Base-by-base conservation (phyloP, 1,284 basidiomycete species). In the Cutaneotrichosporon daszewskae region DNA sequence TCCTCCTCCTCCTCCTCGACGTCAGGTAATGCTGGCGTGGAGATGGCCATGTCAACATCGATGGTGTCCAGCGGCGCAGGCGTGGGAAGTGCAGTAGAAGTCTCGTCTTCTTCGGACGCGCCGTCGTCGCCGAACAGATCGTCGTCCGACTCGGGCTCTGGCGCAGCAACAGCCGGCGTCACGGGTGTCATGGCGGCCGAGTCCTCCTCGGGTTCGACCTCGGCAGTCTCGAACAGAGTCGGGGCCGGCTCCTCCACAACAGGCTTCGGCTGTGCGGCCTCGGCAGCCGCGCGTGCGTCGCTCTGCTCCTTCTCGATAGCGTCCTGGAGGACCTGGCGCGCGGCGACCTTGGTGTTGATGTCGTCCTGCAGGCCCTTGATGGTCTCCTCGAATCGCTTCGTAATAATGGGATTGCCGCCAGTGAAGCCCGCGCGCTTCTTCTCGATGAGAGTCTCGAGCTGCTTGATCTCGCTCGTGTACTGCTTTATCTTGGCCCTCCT, bases 321-420 rank as follows among this genome's bases (percentile, higher is more conserved):
- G 51, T 67, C 64, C 24, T 60, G 45, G 5, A 69, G 46, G 8
- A 76, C 64, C 87, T 69, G 66, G 19, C 66, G 53, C 9, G 60
- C 86, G 0, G 79, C 77, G n/a, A 81, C 72, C 66, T 92, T 94
- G 75, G 84, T 82, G 53, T 90, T 87, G 37, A 94, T 73, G 62
- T 95, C 90, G 27, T 82, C 80, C 32, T 84, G 80, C 42, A 95
- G 75, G 66, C 91, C 92, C 72, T 83, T 84, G 57, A 94, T 74
- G 4, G 87, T 85, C 64, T 94, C 90, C 67, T 94, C 88, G 72
- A 94, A 94, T 26, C 91, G 88, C 79, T 86, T 86, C 74, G 82
- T 83, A 68, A 95, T 89, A 47, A 95, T 80, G 18, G 86, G 84
- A 65, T 95, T 96, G 11, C 81, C 81, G 29, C 87, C 87, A 51